These are phyloP conservation scores for Syzygium jambos DNA, from an alignment of 345 rosid species.

Conservation along the genomic window DNA sequence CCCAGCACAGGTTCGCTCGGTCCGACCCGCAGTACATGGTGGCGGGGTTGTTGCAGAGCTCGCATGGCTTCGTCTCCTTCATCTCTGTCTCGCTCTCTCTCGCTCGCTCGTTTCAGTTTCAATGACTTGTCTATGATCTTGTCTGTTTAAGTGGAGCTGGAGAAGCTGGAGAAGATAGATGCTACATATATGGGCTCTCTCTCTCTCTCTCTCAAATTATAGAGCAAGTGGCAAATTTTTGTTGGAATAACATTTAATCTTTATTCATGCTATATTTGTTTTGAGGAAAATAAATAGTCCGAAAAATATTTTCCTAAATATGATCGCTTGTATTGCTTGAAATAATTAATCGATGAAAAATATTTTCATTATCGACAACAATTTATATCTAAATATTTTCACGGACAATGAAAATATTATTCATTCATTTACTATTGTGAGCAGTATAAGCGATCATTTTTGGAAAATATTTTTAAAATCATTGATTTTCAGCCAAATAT, in stretches of 20 bases:
- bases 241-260: background rate
- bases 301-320: no score
- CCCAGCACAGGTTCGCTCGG: slow-evolving; percentile 51
- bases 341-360: no score
- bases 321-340: no score
- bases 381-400: no score
- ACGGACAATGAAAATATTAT: no score
- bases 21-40: slow-evolving; percentile 46
- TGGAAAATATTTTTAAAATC: no score
- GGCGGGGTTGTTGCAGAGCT: slow-evolving; percentile 39
- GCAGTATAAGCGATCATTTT: no score
- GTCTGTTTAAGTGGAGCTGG: background rate
- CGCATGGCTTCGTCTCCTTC: slow-evolving; percentile 33
- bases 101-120: background rate
- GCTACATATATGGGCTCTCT: background rate
- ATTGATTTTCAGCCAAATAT: no score
- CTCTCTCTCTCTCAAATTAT: background rate
- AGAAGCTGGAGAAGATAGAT: background rate
- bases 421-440: no score
- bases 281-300: no score
- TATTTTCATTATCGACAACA: no score
- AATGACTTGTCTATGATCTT: background rate
- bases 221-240: background rate
- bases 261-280: no score
- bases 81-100: background rate